These are phyloP conservation scores for Tolypocladium ovalisporum DNA, from an alignment of 2,329 filamentous ascomycete species.

Conservation along the genomic window DNA sequence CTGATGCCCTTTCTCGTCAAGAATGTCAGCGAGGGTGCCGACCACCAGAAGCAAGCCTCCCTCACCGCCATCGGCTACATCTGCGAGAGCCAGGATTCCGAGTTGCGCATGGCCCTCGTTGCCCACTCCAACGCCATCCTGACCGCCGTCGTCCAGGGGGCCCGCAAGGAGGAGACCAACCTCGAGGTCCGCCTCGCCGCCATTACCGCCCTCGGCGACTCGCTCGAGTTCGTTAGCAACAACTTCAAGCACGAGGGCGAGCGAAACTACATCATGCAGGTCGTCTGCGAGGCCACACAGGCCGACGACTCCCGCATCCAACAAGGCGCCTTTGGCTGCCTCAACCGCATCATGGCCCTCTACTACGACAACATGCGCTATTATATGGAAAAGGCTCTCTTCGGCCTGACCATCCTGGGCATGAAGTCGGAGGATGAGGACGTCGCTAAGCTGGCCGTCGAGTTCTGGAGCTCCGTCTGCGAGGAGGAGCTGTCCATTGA, in stretches of 20 bases:
- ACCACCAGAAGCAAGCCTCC: slow-evolving; percentile 88
- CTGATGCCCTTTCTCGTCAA: slow-evolving; percentile 82
- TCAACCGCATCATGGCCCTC: slow-evolving; percentile 96
- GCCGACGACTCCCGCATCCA: slow-evolving; percentile 84
- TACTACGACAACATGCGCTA: slow-evolving; percentile 99
- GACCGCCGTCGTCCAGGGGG: slow-evolving; percentile 94
- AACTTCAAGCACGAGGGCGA: slow-evolving; percentile 99
- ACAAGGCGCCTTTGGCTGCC: slow-evolving; percentile 88
- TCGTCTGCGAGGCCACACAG: slow-evolving; percentile 97
- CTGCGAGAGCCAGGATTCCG: slow-evolving; percentile 86
- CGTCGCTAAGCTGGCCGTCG: slow-evolving; percentile 92
- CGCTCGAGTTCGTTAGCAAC: slow-evolving; percentile 91
- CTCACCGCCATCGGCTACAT: slow-evolving; percentile 96
- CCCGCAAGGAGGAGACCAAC: slow-evolving; percentile 91
- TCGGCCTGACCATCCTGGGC: slow-evolving; percentile 91
- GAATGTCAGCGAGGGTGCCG: slow-evolving; percentile 78
- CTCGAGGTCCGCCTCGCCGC: slow-evolving; percentile 82
- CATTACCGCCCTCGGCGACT: slow-evolving; percentile 89
- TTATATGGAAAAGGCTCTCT: slow-evolving; percentile 99
- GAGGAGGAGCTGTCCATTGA: slow-evolving; percentile 98
- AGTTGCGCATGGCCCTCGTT: slow-evolving; percentile 70
- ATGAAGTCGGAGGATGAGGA: slow-evolving; percentile 99
- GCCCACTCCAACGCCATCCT: slow-evolving; percentile 94
- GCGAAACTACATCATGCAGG: slow-evolving; percentile 99
- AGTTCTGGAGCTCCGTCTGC: slow-evolving; percentile 99